A percentile compares a stretch with the other conserved stretches of the same genome.
Conservation (phyloP, 2,329 filamentous ascomycete species). For the Penicillium fuscoglaucum region DNA sequence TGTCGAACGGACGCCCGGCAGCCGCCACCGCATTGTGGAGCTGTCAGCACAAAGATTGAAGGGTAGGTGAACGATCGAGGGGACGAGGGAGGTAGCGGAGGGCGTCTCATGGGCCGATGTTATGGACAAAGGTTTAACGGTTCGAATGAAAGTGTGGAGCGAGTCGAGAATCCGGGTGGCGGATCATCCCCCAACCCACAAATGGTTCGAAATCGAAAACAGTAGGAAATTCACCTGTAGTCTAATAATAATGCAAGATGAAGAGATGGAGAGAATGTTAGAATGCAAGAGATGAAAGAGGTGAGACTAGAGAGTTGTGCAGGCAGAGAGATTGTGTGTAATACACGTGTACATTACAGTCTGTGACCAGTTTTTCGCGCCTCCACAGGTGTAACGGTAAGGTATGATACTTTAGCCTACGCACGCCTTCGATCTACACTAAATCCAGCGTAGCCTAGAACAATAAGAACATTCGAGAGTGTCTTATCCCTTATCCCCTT, state of each 20-base stretch:
- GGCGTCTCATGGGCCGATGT: constrained; percentile 12
- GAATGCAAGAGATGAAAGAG: neutral
- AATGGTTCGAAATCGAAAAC: neutral
- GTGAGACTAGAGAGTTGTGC: neutral
- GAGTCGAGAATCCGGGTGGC: constrained; percentile 24
- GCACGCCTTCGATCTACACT: constrained; percentile 3
- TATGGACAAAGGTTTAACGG: constrained; percentile 2
- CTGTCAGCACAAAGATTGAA: constrained; percentile 35
- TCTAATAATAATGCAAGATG: neutral
- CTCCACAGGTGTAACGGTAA: neutral
- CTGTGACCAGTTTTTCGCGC: constrained; percentile 1
- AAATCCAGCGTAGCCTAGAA: neutral
- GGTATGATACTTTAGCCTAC: constrained; percentile 6
- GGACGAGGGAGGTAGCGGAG: neutral
- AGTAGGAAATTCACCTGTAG: neutral
- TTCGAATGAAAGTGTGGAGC: constrained; percentile 18
- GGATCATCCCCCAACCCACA: constrained; percentile 26
- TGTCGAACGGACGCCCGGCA: constrained; percentile 58
- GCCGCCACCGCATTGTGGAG: constrained; percentile 63
- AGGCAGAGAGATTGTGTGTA: constrained; percentile 21
- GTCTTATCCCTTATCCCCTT: neutral
- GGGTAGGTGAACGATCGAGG: neutral
- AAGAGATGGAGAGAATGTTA: constrained; percentile 3
- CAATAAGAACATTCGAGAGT: constrained; percentile 4
- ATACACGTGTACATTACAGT: constrained; percentile 17